Conservation (phyloP, 805 yeast genomes). For the Suhomyces emberorum region DNA sequence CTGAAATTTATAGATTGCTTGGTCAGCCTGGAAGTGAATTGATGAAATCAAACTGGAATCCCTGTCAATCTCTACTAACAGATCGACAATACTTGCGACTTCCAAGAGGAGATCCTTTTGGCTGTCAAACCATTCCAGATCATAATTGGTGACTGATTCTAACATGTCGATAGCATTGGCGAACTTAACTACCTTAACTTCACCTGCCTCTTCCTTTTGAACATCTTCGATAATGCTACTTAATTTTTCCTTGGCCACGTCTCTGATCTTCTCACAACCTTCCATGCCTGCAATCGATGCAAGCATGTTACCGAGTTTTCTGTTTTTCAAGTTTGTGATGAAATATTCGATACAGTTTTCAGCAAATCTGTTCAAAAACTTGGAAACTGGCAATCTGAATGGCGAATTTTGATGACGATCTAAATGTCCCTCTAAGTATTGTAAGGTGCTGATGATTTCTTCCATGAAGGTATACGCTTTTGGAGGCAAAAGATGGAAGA, state of each 20-base stretch:
- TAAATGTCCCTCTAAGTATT: constrained; percentile 74
- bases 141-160: constrained; percentile 48
- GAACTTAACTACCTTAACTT: constrained; percentile 58
- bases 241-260: constrained; percentile 52
- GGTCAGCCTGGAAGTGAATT: constrained; percentile 67
- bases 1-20: constrained; percentile 65
- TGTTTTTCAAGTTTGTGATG: constrained; percentile 57
- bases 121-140: constrained; percentile 38
- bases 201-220: constrained; percentile 47
- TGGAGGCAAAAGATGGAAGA: constrained; percentile 88
- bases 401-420: constrained; percentile 87
- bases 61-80: constrained; percentile 40
- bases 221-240: constrained; percentile 46
- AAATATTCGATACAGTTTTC: constrained; percentile 71
- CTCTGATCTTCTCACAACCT: constrained; percentile 56
- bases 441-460: constrained; percentile 72
- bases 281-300: constrained; percentile 60
- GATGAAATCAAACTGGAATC: constrained; percentile 50
- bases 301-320: constrained; percentile 63
- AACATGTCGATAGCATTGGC: constrained; percentile 72
- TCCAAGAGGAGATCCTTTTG: constrained; percentile 47
- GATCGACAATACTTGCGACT: constrained; percentile 42
- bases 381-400: constrained; percentile 85
- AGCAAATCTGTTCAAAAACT: constrained; percentile 79
- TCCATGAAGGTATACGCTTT: constrained; percentile 91